Percentiles rank a stretch among this genome's conserved stretches.
These are phyloP conservation scores for Euphorbia schlechtendalii DNA, from an alignment of 441 rosid species.

Conservation along the genomic window DNA sequence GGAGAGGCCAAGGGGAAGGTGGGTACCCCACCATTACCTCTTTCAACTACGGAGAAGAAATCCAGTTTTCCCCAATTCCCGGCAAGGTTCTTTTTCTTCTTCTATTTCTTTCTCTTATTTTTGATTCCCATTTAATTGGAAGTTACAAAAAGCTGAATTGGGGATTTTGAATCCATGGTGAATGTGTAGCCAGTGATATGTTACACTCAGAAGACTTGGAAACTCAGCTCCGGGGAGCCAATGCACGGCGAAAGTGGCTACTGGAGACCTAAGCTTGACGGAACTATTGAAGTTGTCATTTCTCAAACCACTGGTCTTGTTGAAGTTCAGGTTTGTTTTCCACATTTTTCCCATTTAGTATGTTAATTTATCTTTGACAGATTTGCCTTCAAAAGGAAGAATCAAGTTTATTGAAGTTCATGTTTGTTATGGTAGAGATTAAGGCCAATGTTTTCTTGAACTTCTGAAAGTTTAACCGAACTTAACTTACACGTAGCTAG, in stretches of 20 bases:
- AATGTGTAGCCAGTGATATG: conserved; percentile 50
- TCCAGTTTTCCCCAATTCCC: conserved; percentile 46
- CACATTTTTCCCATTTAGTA: no score
- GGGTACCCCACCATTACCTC: conserved; percentile 53
- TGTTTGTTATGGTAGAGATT: no score
- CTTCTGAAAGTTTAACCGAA: no score
- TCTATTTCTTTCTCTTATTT: neutral
- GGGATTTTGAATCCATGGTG: neutral
- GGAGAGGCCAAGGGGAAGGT: conserved; percentile 75
- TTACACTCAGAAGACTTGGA: conserved; percentile 70
- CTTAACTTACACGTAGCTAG: no score
- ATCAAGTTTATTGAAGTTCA: no score
- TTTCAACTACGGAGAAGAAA: conserved; percentile 66
- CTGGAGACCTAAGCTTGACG: conserved; percentile 68
- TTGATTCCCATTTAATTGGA: neutral
- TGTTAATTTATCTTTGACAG: no score
- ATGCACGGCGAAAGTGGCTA: conserved; percentile 78
- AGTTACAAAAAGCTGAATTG: neutral
- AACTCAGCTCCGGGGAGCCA: conserved; percentile 51
- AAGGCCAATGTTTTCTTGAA: no score
- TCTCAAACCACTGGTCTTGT: conserved; percentile 76
- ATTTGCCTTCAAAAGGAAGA: no score
- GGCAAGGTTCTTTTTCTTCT: conserved; percentile 34
- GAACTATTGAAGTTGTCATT: conserved; percentile 56
- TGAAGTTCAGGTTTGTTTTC: conserved; percentile 48